A percentile compares a stretch with the other conserved stretches of the same genome.
Evolutionary conservation across 768 basidiomycete species (phyloP).

Genomic region (Termitomyces sp.): DNA sequence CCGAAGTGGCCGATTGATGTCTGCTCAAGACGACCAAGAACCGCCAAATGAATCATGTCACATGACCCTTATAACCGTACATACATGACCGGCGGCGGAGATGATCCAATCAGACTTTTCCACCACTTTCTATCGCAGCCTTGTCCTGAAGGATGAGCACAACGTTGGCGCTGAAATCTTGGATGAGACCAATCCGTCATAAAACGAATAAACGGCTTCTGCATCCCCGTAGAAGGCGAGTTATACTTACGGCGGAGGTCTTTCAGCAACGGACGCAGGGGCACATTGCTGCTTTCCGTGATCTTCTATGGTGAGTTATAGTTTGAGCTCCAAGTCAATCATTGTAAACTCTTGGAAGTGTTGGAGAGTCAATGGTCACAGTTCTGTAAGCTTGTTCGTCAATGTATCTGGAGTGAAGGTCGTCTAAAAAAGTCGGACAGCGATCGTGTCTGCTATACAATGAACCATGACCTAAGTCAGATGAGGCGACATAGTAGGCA

Average conservation of each 20-base stretch:
- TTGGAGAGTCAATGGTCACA: too few species aligned
- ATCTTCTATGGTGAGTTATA: constrained; percentile 38
- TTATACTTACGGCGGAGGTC: constrained; percentile 14
- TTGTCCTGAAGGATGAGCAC: too few species aligned
- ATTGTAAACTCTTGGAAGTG: constrained; percentile 34
- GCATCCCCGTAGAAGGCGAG: neutral
- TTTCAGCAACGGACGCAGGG: constrained; percentile 33
- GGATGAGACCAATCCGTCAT: neutral
- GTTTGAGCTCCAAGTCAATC: constrained; percentile 43
- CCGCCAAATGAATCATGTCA: too few species aligned
- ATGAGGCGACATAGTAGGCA: neutral
- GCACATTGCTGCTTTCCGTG: constrained; percentile 36
- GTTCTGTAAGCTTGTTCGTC: constrained; percentile 30
- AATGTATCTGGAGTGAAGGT: constrained; percentile 36
- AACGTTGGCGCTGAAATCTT: too few species aligned
- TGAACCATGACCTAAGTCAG: too few species aligned
- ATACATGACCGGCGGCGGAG: too few species aligned
- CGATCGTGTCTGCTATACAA: constrained; percentile 2
- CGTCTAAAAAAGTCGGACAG: too few species aligned
- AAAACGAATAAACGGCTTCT: neutral
- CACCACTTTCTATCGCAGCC: too few species aligned
- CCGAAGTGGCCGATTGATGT: too few species aligned
- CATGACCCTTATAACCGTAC: too few species aligned
- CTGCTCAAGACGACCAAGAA: too few species aligned
- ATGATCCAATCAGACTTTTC: too few species aligned